Base-by-base conservation (phyloP, 805 yeast species). In the Brettanomyces nanus region DNA sequence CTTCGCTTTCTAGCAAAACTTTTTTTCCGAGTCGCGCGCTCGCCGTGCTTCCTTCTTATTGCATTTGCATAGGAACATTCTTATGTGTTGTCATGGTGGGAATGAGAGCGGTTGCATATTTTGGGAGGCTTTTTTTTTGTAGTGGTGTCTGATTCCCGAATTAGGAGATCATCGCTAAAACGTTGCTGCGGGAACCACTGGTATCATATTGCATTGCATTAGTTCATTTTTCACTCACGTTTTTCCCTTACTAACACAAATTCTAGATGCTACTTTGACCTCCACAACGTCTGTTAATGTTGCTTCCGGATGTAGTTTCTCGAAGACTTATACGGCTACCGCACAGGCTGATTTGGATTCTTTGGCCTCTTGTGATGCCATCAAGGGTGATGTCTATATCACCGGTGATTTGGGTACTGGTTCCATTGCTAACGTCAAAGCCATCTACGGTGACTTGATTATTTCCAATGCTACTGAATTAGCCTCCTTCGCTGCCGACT, bases 341-440 rank as follows among this genome's bases (percentile, higher is more conserved):
- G 75, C 79, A 31, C 86, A 87, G 64, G 52, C 83, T 23, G 89
- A 86, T 50, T 76, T 90, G 57, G 95, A 86, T 53, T 54, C 61
- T 20, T 73, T 82, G 38, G 62, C 85, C 35, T 69, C 77, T 33
- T 92, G 98, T 76, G 62, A 73, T 28, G 82, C 86, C 45, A 71
- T 92, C 49, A 73, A 74, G 46, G 97, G 96, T 72, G 80, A 80
- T 60, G 66, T 92, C 52, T 61, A 68, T 64, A 71, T 90, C 56
- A 56, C 71, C 41, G 89, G 89, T 66, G 69, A 64, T 46, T 62
- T 80, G 44, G 79, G 77, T 47, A 50, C 73, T 42, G 80, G 80
- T 49, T 71, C 79, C 42, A 68, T 92, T 53, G 80, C 81, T 56
- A 85, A 83, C 47, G 82, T 89, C 49, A 59, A 80, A 66, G 77